phyloP scores from a whole-genome alignment of 2,329 filamentous ascomycete genomes.

The Amauroascus verrucosus region DNA sequence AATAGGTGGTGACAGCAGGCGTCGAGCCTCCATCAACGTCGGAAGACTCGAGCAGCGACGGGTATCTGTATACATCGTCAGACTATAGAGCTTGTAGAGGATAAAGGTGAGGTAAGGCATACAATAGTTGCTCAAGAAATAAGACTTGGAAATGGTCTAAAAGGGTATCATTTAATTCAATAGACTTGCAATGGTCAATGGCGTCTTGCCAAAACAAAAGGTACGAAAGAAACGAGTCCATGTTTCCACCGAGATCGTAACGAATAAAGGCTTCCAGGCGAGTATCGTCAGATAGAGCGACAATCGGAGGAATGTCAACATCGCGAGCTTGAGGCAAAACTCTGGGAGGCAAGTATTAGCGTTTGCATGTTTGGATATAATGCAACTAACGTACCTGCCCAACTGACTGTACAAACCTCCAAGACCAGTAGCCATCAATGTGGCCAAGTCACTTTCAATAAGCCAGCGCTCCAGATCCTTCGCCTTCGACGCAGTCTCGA shows the following conservation, averaged over 20 bases:
- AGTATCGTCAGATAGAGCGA: constrained; percentile 81
- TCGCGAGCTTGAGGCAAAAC: constrained; percentile 68
- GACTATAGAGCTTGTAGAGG: neutral
- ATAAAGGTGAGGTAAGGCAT: constrained; percentile 20
- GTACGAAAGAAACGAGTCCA: constrained; percentile 89
- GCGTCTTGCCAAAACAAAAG: constrained; percentile 98
- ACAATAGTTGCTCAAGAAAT: constrained; percentile 90
- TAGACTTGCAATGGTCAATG: constrained; percentile 83
- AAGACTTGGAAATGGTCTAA: constrained; percentile 96
- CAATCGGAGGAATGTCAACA: constrained; percentile 62
- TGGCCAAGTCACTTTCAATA: constrained; percentile 90
- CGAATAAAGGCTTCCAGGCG: constrained; percentile 62
- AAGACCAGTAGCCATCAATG: constrained; percentile 90
- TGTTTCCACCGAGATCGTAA: constrained; percentile 74
- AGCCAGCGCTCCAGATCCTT: constrained; percentile 85
- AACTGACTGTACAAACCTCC: constrained; percentile 66
- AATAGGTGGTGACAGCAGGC: constrained; percentile 86
- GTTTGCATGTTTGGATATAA: constrained; percentile 44
- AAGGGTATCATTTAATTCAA: constrained; percentile 83
- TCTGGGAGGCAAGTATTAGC: constrained; percentile 51
- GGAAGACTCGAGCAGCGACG: constrained; percentile 89
- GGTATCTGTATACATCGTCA: constrained; percentile 53
- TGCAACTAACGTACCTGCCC: constrained; percentile 41
- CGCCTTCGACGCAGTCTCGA: constrained; percentile 81
- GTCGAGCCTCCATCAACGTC: constrained; percentile 95